Evolutionary conservation across 306 rosid species (phyloP), one percentile per base, ranked within the genome.

Genomic region (Quercus cerris): DNA sequence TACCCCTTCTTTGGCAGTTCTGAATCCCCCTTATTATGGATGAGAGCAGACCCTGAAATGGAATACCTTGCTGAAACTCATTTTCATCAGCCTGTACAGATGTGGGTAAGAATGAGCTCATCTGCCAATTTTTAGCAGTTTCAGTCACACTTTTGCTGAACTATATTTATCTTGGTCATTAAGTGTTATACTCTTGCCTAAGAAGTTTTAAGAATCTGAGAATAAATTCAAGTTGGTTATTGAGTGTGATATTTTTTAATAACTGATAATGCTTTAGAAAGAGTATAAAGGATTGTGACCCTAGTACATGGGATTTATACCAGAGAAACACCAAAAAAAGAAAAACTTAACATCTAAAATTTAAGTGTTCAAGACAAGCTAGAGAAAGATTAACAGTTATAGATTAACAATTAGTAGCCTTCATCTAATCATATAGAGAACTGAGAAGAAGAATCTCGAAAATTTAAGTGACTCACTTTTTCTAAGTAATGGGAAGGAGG

Each of bases 41-140:
- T 95, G 86, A 86, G 98, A 83, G 99, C 97, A 78, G 99, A 95
- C 85, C 99, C 99, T 56, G 99, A 93, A 86, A 93, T 93, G 97
- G 99, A 95, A 80, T 95, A 93, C 83, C 99, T 93, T 74, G 93
- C 99, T 74, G 94, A 93, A 85, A 84, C 90, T 91, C 90, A 90
- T 78, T 93, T 95, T 84, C 89, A 86, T 84, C 98, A 95, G 83
- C 99, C 99, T 61, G 78, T 95, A 78, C 99, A 95, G 94, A 95
- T 95, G 99, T 95, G 98, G 99, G 99, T 95, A 95, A 88, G 99
- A 80, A 86, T 81, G 62, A 83, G 41, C 72, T 76, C 78, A 31
- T 77, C n/a, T 55, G 11, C 56, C 38, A 56, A 30, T 71, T 66
- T 46, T 25, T 18, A 4, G 22, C 46, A 2, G 20, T 20, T 5